A percentile compares a stretch with the other conserved stretches of the same genome.
phyloP scores from a whole-genome alignment of 2,329 filamentous ascomycete species.

The Bimuria novae-zelandiae region DNA sequence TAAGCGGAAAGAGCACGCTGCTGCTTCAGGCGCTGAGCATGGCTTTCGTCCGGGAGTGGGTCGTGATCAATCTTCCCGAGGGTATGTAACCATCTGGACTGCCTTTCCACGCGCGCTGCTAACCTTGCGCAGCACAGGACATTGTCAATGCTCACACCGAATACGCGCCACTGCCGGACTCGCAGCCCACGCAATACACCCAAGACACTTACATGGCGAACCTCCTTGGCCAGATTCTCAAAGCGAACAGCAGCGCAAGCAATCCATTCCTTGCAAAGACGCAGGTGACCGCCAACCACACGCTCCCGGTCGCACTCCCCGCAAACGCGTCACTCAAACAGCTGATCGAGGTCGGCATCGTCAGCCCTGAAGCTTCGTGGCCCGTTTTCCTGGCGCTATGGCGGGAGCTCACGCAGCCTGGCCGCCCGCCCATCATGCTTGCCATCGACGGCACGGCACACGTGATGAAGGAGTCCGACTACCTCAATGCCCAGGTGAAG shows the following conservation, averaged over 20 bases:
- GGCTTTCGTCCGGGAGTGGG: slow-evolving; percentile 81
- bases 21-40: slow-evolving; percentile 82
- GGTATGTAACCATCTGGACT: slow-evolving; percentile 59
- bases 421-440: slow-evolving; percentile 69
- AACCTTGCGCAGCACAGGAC: slow-evolving; percentile 68
- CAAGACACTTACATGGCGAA: slow-evolving; percentile 79
- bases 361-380: slow-evolving; percentile 79
- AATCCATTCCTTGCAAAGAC: slow-evolving; percentile 62
- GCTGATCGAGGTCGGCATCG: slow-evolving; percentile 69
- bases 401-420: slow-evolving; percentile 70
- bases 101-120: slow-evolving; percentile 13
- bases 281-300: slow-evolving; percentile 57
- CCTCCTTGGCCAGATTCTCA: slow-evolving; percentile 72
- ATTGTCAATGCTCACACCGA: slow-evolving; percentile 79
- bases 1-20: slow-evolving; percentile 85
- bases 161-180: slow-evolving; percentile 70
- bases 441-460: slow-evolving; percentile 78
- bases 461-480: slow-evolving; percentile 78
- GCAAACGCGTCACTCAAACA: slow-evolving; percentile 66
- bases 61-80: slow-evolving; percentile 88
- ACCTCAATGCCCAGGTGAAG: slow-evolving; percentile 72
- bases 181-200: slow-evolving; percentile 63
- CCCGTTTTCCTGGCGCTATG: slow-evolving; percentile 79
- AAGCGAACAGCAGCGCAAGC: slow-evolving; percentile 79
- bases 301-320: slow-evolving; percentile 64